Evolutionary conservation across 805 yeast species (phyloP).

Genomic region (Lachancea lanzarotensis): DNA sequence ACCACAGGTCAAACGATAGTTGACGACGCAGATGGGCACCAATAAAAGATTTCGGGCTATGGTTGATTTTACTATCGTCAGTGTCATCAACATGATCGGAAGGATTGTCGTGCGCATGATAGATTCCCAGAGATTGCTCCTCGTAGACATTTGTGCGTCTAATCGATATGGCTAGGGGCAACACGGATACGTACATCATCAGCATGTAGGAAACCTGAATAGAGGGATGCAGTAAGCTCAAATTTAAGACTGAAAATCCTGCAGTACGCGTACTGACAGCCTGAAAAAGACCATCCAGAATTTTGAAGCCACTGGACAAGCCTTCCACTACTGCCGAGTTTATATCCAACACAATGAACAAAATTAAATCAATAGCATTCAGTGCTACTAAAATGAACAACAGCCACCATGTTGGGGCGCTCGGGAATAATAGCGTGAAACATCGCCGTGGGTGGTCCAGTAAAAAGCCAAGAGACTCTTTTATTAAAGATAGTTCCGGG

Average conservation of each 20-base stretch:
- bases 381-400: slow-evolving; percentile 63
- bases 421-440: slow-evolving; percentile 85
- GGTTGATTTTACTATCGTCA: slow-evolving; percentile 22
- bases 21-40: slow-evolving; percentile 88
- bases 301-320: slow-evolving; percentile 59
- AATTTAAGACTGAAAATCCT: slow-evolving; percentile 71
- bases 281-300: slow-evolving; percentile 80
- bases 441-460: slow-evolving; percentile 97
- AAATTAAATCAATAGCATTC: slow-evolving; percentile 70
- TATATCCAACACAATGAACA: slow-evolving; percentile 75
- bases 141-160: slow-evolving; percentile 97
- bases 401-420: slow-evolving; percentile 94
- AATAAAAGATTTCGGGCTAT: slow-evolving; percentile 51
- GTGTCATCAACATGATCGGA: slow-evolving; percentile 26
- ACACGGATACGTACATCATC: slow-evolving; percentile 97
- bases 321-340: slow-evolving; percentile 44
- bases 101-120: slow-evolving; percentile 37
- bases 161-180: slow-evolving; percentile 93
- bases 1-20: slow-evolving; percentile 93
- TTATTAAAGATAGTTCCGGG: slow-evolving; percentile 52
- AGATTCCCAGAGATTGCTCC: slow-evolving; percentile 94
- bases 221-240: slow-evolving; percentile 74
- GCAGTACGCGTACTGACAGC: slow-evolving; percentile 93
- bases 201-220: slow-evolving; percentile 89
- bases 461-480: slow-evolving; percentile 78